Conservation (phyloP, 1,284 basidiomycete species). For the Trichosporon sp. region DNA sequence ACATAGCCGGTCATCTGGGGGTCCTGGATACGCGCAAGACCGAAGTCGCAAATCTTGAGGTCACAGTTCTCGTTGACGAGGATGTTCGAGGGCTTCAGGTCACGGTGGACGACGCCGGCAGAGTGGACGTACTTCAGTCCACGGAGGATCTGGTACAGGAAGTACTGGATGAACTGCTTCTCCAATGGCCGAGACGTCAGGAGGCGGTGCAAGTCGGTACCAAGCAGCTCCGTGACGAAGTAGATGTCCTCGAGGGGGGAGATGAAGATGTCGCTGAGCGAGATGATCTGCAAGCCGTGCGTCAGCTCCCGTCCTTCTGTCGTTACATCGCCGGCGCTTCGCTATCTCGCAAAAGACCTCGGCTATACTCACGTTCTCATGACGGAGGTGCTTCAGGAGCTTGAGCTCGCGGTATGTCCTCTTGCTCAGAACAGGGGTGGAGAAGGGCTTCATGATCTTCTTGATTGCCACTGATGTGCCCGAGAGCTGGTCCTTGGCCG, state of each 20-base stretch:
- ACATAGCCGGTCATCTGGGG: slow-evolving; percentile 99
- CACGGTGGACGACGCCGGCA: slow-evolving; percentile 97
- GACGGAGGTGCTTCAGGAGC: slow-evolving; percentile 96
- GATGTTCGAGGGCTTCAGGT: slow-evolving; percentile 99
- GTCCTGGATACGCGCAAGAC: slow-evolving; percentile 84
- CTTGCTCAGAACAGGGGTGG: slow-evolving; percentile 96
- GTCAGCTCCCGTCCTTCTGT: background rate
- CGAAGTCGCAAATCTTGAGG: slow-evolving; percentile 99
- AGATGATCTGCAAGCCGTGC: slow-evolving; percentile 75
- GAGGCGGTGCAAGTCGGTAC: slow-evolving; percentile 95
- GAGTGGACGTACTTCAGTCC: slow-evolving; percentile 99
- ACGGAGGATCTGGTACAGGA: slow-evolving; percentile 97
- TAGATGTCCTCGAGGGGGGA: slow-evolving; percentile 98
- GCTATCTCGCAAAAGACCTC: background rate
- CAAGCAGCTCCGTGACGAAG: slow-evolving; percentile 98
- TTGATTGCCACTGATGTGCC: slow-evolving; percentile 94
- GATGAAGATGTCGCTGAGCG: slow-evolving; percentile 97
- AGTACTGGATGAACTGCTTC: slow-evolving; percentile 99
- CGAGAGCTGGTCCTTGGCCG: slow-evolving; percentile 96
- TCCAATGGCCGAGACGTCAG: slow-evolving; percentile 95
- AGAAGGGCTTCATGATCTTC: slow-evolving; percentile 99
- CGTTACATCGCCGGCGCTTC: background rate
- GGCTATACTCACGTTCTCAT: slow-evolving; percentile 78
- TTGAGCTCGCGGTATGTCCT: slow-evolving; percentile 98
- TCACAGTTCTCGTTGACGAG: slow-evolving; percentile 99